Evolutionary conservation across 768 basidiomycete genomes (phyloP), one percentile per base, ranked within the genome.

Genomic region (Panaeolus cyanescens): DNA sequence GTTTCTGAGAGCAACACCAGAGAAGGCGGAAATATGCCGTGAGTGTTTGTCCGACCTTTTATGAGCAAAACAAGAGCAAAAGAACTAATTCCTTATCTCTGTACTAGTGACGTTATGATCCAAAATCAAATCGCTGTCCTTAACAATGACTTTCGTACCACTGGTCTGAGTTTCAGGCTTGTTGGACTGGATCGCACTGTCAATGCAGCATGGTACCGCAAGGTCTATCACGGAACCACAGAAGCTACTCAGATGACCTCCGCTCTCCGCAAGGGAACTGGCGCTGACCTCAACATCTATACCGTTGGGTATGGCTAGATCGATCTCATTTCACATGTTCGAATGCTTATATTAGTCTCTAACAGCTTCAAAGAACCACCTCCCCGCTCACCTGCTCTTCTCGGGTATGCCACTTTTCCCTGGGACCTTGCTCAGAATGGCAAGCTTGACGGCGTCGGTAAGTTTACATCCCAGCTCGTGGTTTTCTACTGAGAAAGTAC

Each of bases 321-420:
- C n/a, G 60, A 13, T n/a, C 4, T 13, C 12, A 13, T 4, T 13
- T 37, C 17, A 19, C 37, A n/a, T 6, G 5, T 5, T 9, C 6
- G 15, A 5, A 20, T 19, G 5, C 39, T 40, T 7, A 5, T 22
- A 20, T 5, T 7, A 8, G 6, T 3, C 6, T 20, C 8, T 22
- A 8, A 39, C 19, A 40, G 39, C 19, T 42, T 42, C 22, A 42
- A 42, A 20, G 39, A 42, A 17, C 39, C 22, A 3, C 39, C 39
- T 8, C 39, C 39, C 22, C 19, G 65, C 28, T 74, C 66, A 15
- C 56, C 56, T 5, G 77, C 78, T 15, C 70, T 80, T 1, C 72
- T 83, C 17, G 75, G 81, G 3, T 82, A 83, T 65, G 69, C 78
- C 15, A 80, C 79, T 13, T 80, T 80, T 72, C 81, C 80, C 9